Evolutionary conservation across 805 yeast genomes (phyloP), one percentile per base, ranked within the genome.

Genomic region (Cyberlindnera mississippiensis): DNA sequence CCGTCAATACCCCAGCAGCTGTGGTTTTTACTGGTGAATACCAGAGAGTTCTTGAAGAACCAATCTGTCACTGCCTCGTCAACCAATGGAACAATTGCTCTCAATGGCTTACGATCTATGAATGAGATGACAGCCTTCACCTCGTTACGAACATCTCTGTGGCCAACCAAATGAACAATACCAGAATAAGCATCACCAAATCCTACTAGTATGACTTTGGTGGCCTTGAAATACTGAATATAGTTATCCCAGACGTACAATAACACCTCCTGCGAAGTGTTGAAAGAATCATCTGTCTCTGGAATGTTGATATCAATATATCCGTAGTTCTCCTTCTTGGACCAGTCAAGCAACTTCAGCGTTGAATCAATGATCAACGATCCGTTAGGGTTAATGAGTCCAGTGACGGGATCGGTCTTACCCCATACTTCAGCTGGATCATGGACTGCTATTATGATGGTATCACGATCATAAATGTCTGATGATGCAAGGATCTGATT

Each of bases 391-490:
- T 86, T 87, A 28, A 91, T 75, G 37, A 76, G 71, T 7, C 98
- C 98, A 9, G 85, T 78, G 5, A 80, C 62, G 0, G 96, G 86
- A 59, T 88, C 89, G 30, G 82, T 67, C 50, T 82, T 78, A 2
- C 95, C 96, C 96, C 96, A 89, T 6, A 93, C 73, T 45, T 88
- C 90, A 6, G 96, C 86, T 3, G 97, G 87, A 56, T 90, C 98
- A 62, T 90, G 98, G 15, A 90, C 78, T 6, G 86, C 60, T 8
- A 91, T 67, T 9, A 89, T 66, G 6, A 90, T 62, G 6, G 83
- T 76, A n/a, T 77, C 73, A 29, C 80, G 66, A 11, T 76, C 74
- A 59, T 78, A 78, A 19, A 90, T 73, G 41, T 78, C 73, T 10
- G 87, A 81, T 12, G 90, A 75, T n/a, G 90, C 81, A 35, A 87